phyloP scores from a whole-genome alignment of 2,329 filamentous ascomycete species.

The Aspergillus sojae region DNA sequence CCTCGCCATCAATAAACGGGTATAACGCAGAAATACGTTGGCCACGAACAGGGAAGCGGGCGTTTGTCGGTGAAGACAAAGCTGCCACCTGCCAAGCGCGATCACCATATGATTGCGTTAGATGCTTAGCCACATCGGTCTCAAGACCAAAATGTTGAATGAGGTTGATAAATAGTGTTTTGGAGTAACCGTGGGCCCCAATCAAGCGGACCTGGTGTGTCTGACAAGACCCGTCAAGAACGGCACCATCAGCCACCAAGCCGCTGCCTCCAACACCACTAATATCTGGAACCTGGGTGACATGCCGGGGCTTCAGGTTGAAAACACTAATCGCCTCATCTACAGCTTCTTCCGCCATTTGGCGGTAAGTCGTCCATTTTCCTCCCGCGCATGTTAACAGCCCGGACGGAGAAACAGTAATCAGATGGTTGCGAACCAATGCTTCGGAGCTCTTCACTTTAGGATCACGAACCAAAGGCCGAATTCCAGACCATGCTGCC shows the following conservation, averaged over 20 bases:
- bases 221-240: constrained; percentile 74
- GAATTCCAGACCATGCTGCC: constrained; percentile 85
- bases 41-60: constrained; percentile 80
- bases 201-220: constrained; percentile 80
- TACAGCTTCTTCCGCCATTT: constrained; percentile 90
- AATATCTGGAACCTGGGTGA: constrained; percentile 65
- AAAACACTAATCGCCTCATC: constrained; percentile 76
- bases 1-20: constrained; percentile 88
- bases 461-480: constrained; percentile 82
- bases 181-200: constrained; percentile 84
- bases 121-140: constrained; percentile 87
- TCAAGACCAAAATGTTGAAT: constrained; percentile 93
- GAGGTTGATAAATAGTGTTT: constrained; percentile 90
- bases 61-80: constrained; percentile 73
- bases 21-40: constrained; percentile 79
- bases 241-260: constrained; percentile 69
- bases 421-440: constrained; percentile 82
- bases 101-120: constrained; percentile 86
- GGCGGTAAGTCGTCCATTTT: constrained; percentile 91
- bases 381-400: constrained; percentile 84
- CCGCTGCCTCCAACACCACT: constrained; percentile 73
- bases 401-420: constrained; percentile 77
- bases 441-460: constrained; percentile 85
- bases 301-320: constrained; percentile 59
- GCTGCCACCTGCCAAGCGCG: constrained; percentile 88